Evolutionary conservation across 331 rosid species (phyloP).

Genomic region (Stylosanthes scabra): DNA sequence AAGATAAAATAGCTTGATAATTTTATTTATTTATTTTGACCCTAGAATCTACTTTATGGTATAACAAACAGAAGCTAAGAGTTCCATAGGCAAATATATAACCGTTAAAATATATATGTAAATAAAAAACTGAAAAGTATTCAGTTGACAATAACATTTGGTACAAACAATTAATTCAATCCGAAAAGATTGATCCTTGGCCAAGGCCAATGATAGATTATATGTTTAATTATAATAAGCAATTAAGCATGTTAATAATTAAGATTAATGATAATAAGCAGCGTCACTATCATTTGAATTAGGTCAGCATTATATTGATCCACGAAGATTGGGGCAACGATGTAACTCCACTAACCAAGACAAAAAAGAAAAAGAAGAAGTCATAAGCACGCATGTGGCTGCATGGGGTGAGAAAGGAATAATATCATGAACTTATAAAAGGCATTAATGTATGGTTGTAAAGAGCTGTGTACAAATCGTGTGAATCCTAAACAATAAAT

Average conservation of each 20-base stretch:
- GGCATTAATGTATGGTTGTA: not conserved
- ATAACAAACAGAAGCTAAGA: not conserved
- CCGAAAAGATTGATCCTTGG: no score
- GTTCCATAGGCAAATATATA: not conserved
- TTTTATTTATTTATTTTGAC: not conserved
- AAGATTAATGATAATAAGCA: not conserved
- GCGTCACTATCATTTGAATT: not conserved
- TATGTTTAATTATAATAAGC: not conserved
- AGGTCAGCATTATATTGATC: not conserved
- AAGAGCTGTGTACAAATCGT: not conserved
- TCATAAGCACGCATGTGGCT: not conserved
- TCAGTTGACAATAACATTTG: not conserved
- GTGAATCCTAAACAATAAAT: no score
- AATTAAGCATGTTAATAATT: not conserved
- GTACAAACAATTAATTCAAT: not conserved
- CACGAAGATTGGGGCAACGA: not conserved
- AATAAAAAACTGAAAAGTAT: not conserved
- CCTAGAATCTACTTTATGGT: not conserved
- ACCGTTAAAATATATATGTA: no score
- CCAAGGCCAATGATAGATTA: not conserved
- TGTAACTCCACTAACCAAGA: not conserved
- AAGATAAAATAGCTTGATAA: not conserved
- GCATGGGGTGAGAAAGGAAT: not conserved
- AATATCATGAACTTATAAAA: not conserved
- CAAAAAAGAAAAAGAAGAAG: not conserved